Evolutionary conservation across 345 rosid genomes (phyloP), one percentile per base, ranked within the genome.

Genomic region (Erodium maritimum): DNA sequence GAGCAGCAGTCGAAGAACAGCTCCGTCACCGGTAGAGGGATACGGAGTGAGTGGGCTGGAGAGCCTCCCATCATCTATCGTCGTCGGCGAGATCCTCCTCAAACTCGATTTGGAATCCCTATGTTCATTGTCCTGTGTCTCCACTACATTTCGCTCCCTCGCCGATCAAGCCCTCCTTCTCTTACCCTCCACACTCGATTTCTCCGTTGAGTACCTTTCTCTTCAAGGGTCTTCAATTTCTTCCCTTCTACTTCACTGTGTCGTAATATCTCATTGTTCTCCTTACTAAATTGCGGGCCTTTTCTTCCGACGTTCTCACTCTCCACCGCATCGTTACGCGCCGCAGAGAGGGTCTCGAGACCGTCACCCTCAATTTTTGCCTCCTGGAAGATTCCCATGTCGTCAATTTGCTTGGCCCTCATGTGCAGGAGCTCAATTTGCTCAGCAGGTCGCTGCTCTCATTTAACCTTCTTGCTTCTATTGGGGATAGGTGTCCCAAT

Each of bases 91-190:
- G 53, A 76, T 83, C 29, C 71, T 86, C 0, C 46, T 52, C 9
- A 79, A 72, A 53, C 60, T 86, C 59, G 89, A 80, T 63, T 64
- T 83, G 23, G 79, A 79, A 62, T 62, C 71, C 2, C 79, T 83
- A 0, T 79, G 75, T 57, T 67, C 85, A 55, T 70, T 76, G 42
- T 73, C 87, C 1, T 83, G 89, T 60, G 80, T 79, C 48, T 69
- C 71, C 71, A 73, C 65, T 25, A 21, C 71, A 33, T 69, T 86
- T 4, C 83, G 76, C 71, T 74, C 65, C 61, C 59, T 75, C 55
- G 73, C 62, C 65, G 60, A 73, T 54, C 75, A 63, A 57, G 72
- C 72, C 58, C 71, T 76, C 73, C 83, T 61, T 68, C 71, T 17
- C 52, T 80, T 18, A 57, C 79, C 59, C 71, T 65, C 75, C 55